A percentile compares a stretch with the other conserved stretches of the same genome.
phyloP scores from a whole-genome alignment of 352 stramenopile species.

The Globisporangium cystogenes region DNA sequence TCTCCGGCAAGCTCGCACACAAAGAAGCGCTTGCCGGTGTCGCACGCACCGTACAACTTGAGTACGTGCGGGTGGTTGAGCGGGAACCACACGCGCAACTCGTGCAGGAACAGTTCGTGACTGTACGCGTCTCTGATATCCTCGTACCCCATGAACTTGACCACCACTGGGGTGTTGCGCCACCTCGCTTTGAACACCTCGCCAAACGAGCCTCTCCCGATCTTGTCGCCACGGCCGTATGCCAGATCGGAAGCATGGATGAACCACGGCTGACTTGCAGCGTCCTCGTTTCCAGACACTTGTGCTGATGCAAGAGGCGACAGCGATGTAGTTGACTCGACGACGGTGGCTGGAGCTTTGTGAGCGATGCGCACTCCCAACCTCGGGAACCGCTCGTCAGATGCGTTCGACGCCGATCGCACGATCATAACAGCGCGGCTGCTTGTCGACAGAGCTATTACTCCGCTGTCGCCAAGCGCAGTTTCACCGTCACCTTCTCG shows the following conservation, averaged over 20 bases:
- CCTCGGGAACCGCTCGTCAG: neutral
- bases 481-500: no score
- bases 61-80: neutral
- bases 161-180: neutral
- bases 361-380: neutral
- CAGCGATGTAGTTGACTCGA: no score
- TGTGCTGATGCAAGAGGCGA: no score
- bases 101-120: neutral
- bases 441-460: neutral
- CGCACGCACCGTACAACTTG: neutral
- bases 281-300: no score
- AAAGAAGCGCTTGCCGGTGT: neutral
- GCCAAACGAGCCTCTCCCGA: neutral
- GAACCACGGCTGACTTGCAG: neutral
- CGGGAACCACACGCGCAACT: neutral
- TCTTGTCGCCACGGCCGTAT: neutral
- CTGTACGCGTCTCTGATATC: neutral
- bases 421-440: neutral
- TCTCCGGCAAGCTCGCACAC: neutral
- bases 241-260: neutral
- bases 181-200: slow-evolving; percentile 1
- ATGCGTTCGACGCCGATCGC: neutral
- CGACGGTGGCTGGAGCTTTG: no score
- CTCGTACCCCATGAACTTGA: slow-evolving; percentile 1
- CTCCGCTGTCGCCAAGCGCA: no score